Evolutionary conservation across 768 basidiomycete genomes (phyloP).

Genomic region (Lactarius psammicola): DNA sequence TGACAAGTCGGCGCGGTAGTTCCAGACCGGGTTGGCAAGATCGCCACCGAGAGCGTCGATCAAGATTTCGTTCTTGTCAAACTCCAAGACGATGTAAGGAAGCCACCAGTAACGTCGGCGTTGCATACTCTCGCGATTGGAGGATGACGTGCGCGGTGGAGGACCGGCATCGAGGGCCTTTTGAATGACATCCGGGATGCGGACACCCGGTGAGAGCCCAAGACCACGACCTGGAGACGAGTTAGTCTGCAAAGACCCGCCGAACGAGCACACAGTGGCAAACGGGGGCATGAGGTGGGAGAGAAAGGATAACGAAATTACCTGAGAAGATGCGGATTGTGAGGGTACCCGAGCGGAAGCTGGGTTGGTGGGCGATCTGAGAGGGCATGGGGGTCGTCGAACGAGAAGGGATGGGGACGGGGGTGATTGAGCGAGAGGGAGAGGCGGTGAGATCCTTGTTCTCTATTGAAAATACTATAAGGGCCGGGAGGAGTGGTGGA

Average conservation of each 20-base stretch:
- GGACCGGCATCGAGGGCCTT: constrained; percentile 68
- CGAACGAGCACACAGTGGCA: not conserved
- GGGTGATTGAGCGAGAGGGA: constrained; percentile 75
- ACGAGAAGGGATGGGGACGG: constrained; percentile 62
- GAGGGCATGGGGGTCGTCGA: constrained; percentile 68
- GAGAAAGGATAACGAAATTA: constrained; percentile 36
- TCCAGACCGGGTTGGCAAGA: constrained; percentile 86
- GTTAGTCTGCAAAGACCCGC: not conserved
- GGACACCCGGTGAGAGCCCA: constrained; percentile 70
- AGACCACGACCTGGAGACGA: constrained; percentile 66
- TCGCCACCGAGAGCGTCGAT: constrained; percentile 97
- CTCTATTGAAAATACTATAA: constrained; percentile 41
- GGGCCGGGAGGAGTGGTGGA: constrained; percentile 6
- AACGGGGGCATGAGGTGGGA: constrained; percentile 1
- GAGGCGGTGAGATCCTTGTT: constrained; percentile 59
- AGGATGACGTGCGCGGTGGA: constrained; percentile 50
- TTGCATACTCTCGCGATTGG: constrained; percentile 85
- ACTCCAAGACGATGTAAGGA: constrained; percentile 96
- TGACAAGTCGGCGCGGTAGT: constrained; percentile 93
- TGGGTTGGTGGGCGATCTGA: constrained; percentile 34
- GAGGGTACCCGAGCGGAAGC: constrained; percentile 86
- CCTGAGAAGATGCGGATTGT: constrained; percentile 95
- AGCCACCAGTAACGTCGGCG: constrained; percentile 94
- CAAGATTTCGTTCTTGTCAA: constrained; percentile 96
- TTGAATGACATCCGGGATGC: constrained; percentile 82